Conservation (phyloP, 352 stramenopile species). For the Thalassiosira hispida region DNA sequence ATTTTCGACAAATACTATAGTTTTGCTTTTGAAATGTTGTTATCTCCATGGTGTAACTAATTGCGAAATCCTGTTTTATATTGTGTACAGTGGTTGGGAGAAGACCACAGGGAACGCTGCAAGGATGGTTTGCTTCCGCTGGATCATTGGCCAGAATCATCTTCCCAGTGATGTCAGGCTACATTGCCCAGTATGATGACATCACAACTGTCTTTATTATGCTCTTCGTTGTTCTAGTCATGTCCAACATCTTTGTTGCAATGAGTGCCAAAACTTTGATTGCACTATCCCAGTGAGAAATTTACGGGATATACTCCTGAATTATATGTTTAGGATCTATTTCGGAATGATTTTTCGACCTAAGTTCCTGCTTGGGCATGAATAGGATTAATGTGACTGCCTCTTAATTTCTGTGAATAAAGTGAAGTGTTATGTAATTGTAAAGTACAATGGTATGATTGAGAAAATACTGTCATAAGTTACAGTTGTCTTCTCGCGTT, state of each 20-base stretch:
- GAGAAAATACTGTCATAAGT: too few species aligned
- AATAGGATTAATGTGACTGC: too few species aligned
- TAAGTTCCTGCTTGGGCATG: too few species aligned
- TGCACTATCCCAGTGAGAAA: conserved; percentile 40
- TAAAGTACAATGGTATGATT: too few species aligned
- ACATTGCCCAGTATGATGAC: conserved; percentile 70
- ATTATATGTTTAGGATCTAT: too few species aligned
- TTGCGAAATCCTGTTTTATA: background rate
- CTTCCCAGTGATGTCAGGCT: conserved; percentile 86
- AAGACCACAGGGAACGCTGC: conserved; percentile 81
- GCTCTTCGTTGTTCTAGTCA: conserved; percentile 62
- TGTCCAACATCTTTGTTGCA: conserved; percentile 68
- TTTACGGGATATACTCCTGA: background rate
- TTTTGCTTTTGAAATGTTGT: too few species aligned
- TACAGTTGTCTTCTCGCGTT: too few species aligned
- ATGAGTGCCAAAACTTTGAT: conserved; percentile 57
- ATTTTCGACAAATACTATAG: too few species aligned
- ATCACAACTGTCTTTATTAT: conserved; percentile 78
- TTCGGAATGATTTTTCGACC: too few species aligned
- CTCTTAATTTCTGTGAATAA: too few species aligned
- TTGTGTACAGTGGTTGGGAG: conserved; percentile 78
- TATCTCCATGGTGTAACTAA: background rate
- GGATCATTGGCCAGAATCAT: conserved; percentile 85
- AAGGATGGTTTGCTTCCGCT: conserved; percentile 87
- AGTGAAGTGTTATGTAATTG: too few species aligned